phyloP scores from a whole-genome alignment of 192 early-diverging fungal genomes.

The Neocallimastix lanati region DNA sequence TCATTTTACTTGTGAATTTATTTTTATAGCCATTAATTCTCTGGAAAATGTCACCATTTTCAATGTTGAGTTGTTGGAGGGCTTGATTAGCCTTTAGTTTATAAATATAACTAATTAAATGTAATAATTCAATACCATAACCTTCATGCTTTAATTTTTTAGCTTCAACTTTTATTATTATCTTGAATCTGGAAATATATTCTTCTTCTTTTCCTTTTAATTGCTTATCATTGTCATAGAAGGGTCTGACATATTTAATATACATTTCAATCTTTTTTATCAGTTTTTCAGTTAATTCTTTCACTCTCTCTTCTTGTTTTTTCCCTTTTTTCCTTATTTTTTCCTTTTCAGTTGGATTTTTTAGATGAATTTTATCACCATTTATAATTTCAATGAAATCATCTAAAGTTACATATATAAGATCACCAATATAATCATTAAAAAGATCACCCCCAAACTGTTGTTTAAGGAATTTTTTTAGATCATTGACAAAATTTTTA shows the following conservation, averaged over 20 bases:
- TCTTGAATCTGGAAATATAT: constrained; percentile 42
- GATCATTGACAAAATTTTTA: constrained; percentile 45
- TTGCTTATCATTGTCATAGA: neutral
- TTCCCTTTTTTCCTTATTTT: constrained; percentile 31
- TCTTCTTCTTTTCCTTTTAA: constrained; percentile 16
- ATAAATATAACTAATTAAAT: constrained; percentile 85
- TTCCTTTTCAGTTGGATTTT: constrained; percentile 19
- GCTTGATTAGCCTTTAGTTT: constrained; percentile 73
- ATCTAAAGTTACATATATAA: constrained; percentile 55
- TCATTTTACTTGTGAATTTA: constrained; percentile 20
- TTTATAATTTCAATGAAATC: constrained; percentile 31
- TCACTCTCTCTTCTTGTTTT: too few relatives aligned
- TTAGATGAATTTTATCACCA: too few relatives aligned
- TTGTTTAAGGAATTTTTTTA: constrained; percentile 82
- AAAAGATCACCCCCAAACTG: constrained; percentile 80
- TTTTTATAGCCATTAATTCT: constrained; percentile 21
- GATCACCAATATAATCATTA: constrained; percentile 84
- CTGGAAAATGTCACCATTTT: constrained; percentile 26
- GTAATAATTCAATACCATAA: constrained; percentile 89
- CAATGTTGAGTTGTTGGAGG: constrained; percentile 26
- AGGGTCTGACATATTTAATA: too few relatives aligned
- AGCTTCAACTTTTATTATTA: constrained; percentile 55
- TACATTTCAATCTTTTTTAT: too few relatives aligned
- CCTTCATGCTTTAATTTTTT: constrained; percentile 74
- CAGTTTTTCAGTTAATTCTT: too few relatives aligned